Percentiles rank a stretch among this genome's conserved stretches.
Evolutionary conservation across 805 yeast genomes (phyloP).

Genomic region (Pichia nakasei): DNA sequence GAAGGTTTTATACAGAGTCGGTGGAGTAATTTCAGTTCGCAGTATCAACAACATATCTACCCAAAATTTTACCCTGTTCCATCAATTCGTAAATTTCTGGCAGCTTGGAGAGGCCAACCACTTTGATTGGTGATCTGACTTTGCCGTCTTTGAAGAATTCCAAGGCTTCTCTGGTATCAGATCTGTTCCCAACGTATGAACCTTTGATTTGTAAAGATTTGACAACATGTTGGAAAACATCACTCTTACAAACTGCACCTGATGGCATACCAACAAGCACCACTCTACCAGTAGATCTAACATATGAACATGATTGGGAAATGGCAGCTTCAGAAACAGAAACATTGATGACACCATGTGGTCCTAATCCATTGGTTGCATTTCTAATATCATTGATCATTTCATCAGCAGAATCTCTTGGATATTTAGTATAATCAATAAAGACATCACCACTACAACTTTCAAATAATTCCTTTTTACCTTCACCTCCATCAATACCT

Average conservation of each 20-base stretch:
- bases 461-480: constrained; percentile 33
- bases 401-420: constrained; percentile 26
- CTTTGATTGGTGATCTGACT: constrained; percentile 45
- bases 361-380: constrained; percentile 39
- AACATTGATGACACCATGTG: constrained; percentile 45
- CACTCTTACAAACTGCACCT: constrained; percentile 43
- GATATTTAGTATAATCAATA: constrained; percentile 33
- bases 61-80: constrained; percentile 56
- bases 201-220: constrained; percentile 47
- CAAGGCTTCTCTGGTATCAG: constrained; percentile 50
- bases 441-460: constrained; percentile 39
- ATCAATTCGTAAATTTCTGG: constrained; percentile 40
- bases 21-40: constrained; percentile 15
- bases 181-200: constrained; percentile 55
- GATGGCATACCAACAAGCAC: constrained; percentile 58
- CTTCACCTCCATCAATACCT: constrained; percentile 43
- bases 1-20: no score
- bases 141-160: constrained; percentile 45
- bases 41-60: constrained; percentile 58
- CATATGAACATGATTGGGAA: constrained; percentile 33
- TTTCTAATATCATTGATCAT: constrained; percentile 32
- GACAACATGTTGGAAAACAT: constrained; percentile 47
- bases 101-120: constrained; percentile 45
- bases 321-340: constrained; percentile 44
- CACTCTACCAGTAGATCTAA: constrained; percentile 48